Conservation (phyloP, 2,329 filamentous ascomycete genomes). For the Plectosphaerella sp. region DNA sequence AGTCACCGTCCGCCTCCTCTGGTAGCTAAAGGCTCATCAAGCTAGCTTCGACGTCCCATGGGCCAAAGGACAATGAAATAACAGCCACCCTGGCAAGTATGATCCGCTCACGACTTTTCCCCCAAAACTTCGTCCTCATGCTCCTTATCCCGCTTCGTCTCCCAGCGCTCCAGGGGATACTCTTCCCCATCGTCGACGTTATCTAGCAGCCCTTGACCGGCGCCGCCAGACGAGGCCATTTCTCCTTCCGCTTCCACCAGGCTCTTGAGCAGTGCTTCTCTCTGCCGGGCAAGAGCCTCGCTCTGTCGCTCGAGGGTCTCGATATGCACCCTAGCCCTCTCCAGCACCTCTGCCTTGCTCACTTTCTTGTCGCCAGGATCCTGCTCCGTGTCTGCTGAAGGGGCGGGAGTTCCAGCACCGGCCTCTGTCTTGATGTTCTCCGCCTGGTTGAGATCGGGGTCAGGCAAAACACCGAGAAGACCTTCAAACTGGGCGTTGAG, state of each 20-base stretch:
- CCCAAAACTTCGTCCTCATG: not conserved
- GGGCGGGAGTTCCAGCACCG: not conserved
- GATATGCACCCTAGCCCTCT: slow-evolving; percentile 27
- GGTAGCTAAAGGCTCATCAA: no score
- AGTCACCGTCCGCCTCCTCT: no score
- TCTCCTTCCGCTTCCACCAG: slow-evolving; percentile 8
- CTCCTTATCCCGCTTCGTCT: not conserved
- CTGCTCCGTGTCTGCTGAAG: slow-evolving; percentile 14
- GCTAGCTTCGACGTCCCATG: no score
- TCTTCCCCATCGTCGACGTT: not conserved
- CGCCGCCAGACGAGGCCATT: slow-evolving; percentile 1
- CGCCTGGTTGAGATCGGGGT: slow-evolving; percentile 7
- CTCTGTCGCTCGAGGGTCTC: slow-evolving; percentile 23
- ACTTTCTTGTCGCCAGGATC: slow-evolving; percentile 14
- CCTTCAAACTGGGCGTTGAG: slow-evolving; percentile 26
- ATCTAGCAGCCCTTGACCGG: slow-evolving; percentile 3
- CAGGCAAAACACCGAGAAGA: slow-evolving; percentile 20
- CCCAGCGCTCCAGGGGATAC: not conserved
- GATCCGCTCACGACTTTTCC: not conserved
- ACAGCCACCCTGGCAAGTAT: no score
- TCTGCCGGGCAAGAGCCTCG: slow-evolving; percentile 21
- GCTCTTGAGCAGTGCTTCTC: slow-evolving; percentile 16
- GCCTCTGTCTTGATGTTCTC: slow-evolving; percentile 5
- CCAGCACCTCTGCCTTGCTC: slow-evolving; percentile 30
- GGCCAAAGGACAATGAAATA: no score